Conservation (phyloP, 371 early-diverging fungal species). For the Zychaea mexicana region DNA sequence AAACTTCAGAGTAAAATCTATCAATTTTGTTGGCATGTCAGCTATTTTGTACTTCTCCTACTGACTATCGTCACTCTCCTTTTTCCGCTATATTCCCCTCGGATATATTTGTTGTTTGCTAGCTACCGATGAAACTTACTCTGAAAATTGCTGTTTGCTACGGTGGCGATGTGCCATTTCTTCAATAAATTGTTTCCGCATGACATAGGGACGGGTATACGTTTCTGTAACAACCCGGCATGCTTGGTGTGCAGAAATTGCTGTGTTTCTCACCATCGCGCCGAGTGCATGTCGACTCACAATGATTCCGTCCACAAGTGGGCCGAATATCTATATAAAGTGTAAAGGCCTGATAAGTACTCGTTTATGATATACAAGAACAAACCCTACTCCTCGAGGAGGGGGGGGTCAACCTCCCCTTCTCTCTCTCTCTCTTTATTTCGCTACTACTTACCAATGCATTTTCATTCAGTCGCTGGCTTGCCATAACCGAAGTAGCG, state of each 20-base stretch:
- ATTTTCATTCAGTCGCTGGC: conserved; percentile 46
- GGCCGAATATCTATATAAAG: conserved; percentile 75
- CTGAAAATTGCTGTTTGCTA: conserved; percentile 47
- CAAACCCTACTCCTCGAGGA: too few relatives aligned
- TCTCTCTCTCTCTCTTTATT: too few relatives aligned
- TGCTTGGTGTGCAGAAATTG: conserved; percentile 69
- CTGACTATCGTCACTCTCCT: too few relatives aligned
- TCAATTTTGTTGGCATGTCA: not conserved
- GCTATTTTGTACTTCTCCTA: not conserved
- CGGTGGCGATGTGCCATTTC: conserved; percentile 58
- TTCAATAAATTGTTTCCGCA: conserved; percentile 61
- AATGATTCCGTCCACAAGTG: conserved; percentile 73
- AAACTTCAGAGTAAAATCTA: conserved; percentile 10
- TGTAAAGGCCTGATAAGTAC: too few relatives aligned
- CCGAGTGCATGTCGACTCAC: conserved; percentile 72
- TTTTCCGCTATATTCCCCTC: not conserved
- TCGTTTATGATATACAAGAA: too few relatives aligned
- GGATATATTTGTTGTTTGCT: not conserved
- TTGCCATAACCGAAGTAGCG: conserved; percentile 32
- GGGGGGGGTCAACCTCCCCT: too few relatives aligned
- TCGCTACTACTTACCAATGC: conserved; percentile 39
- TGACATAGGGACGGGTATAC: conserved; percentile 57
- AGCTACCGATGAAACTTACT: too few relatives aligned
- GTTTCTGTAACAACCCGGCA: conserved; percentile 60
- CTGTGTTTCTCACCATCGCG: conserved; percentile 67